A percentile compares a stretch with the other conserved stretches of the same genome.
Evolutionary conservation across 2,329 filamentous ascomycete species (phyloP).

Genomic region (Polytolypa hystricis): DNA sequence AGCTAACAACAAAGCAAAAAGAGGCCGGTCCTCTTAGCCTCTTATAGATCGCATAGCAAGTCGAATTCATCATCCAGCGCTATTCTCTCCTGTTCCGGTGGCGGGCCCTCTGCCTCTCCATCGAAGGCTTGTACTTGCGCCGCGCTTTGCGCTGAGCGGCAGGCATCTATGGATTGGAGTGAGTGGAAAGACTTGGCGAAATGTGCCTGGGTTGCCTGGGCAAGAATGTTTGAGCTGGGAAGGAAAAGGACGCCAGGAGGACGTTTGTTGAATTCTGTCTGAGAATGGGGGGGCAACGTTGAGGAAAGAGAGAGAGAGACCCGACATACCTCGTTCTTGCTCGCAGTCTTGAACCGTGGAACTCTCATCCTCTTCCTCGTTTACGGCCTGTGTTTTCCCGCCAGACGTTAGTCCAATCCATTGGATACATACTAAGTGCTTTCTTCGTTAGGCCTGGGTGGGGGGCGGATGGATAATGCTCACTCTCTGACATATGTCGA

Average conservation of each 20-base stretch:
- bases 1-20: too few species aligned
- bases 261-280: neutral
- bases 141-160: neutral
- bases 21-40: too few species aligned
- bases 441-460: too few species aligned
- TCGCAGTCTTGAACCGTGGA: slow-evolving; percentile 14
- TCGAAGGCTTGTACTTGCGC: slow-evolving; percentile 1
- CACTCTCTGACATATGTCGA: slow-evolving; percentile 15
- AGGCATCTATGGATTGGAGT: neutral
- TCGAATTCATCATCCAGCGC: slow-evolving; percentile 15
- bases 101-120: neutral
- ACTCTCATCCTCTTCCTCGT: slow-evolving; percentile 6
- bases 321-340: slow-evolving; percentile 11
- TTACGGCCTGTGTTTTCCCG: slow-evolving; percentile 13
- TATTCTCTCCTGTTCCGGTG: slow-evolving; percentile 5
- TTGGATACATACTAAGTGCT: neutral
- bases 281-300: neutral
- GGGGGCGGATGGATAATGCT: neutral
- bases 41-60: slow-evolving; percentile 13
- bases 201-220: neutral
- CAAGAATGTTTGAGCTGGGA: too few species aligned
- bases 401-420: neutral
- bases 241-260: neutral
- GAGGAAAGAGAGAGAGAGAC: neutral
- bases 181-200: neutral